Base-by-base conservation (phyloP, 2,329 filamentous ascomycete species). In the Rosellinia necatrix region DNA sequence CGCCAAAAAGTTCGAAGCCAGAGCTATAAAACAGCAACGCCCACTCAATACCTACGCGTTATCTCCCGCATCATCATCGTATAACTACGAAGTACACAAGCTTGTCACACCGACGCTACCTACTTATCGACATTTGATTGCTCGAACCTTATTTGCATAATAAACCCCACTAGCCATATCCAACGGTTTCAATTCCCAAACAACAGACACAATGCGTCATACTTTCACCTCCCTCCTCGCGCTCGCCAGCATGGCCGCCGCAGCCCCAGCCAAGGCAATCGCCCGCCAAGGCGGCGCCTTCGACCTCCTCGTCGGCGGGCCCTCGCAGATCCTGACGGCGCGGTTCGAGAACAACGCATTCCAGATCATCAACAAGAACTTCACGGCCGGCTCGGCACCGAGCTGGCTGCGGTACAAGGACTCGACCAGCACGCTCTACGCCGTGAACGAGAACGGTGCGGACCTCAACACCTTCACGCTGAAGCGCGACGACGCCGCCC, bases 361-460 rank as follows among this genome's bases (percentile, higher is more conserved):
- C 64, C 68, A 69, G 27, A 62, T 76, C 21, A 70, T 76, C 17
- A 61, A 66, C 44, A 75, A 75, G 32, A 67, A 70, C 29, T 63
- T 64, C 2, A 60, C 65, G 6, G 21, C 61, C 0, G 71, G 71
- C 41, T 64, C 69, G 3, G 62, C 58, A 1, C 74, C 78, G 19
- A 79, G 76, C 58, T 82, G 79, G 79, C 67, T 82, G 68, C 67
- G 72, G 34, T 75, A 74, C 65, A 72, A 71, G 44, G 57, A 69
- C 15, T 34, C 49, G 1, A 73, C 74, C 22, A 70, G 74, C 63
- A 63, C 68, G 4, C 56, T 82, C 38, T 81, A 79, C 56, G 76
- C 76, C 40, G 75, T 78, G 17, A 73, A 82, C 59, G 80, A 83
- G 72, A 75, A 74, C 61, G 70, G 71, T 60, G 66, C 68, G 46